Percentiles rank a stretch among this genome's conserved stretches.
These are phyloP conservation scores for Laetiporus sulphureus DNA, from an alignment of 1,284 basidiomycete genomes.

Conservation along the genomic window DNA sequence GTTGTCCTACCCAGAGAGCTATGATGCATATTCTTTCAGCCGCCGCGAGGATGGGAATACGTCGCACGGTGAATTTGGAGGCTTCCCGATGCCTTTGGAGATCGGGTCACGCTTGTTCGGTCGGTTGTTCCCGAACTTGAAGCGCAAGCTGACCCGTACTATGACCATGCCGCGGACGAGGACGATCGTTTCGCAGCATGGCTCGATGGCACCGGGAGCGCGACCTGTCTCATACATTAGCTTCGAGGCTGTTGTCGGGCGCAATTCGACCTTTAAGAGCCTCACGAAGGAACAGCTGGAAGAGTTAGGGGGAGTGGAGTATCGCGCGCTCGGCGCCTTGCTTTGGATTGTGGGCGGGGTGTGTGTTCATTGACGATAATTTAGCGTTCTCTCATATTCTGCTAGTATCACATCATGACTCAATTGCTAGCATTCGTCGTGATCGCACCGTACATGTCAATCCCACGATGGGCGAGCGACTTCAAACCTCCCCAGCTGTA, in stretches of 20 bases:
- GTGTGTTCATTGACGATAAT: slow-evolving; percentile 1
- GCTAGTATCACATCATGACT: slow-evolving; percentile 52
- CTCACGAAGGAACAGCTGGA: slow-evolving; percentile 82
- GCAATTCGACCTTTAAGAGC: slow-evolving; percentile 83
- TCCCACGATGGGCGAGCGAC: slow-evolving; percentile 41
- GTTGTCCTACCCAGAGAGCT: slow-evolving; percentile 12
- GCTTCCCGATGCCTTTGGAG: slow-evolving; percentile 83
- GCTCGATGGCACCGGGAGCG: slow-evolving; percentile 29
- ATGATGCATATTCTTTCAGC: too few species aligned
- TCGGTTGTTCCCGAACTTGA: slow-evolving; percentile 21
- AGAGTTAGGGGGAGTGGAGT: slow-evolving; percentile 93
- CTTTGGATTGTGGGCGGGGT: slow-evolving; percentile 64
- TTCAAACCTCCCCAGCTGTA: slow-evolving; percentile 54
- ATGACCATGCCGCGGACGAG: slow-evolving; percentile 25
- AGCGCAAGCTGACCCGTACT: slow-evolving; percentile 23
- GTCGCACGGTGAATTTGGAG: slow-evolving; percentile 64
- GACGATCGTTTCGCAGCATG: slow-evolving; percentile 26
- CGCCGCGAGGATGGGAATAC: too few species aligned
- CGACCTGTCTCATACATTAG: slow-evolving; percentile 77
- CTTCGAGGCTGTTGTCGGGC: slow-evolving; percentile 80
- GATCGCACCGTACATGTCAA: slow-evolving; percentile 73
- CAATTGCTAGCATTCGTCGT: slow-evolving; percentile 36
- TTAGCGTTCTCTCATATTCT: background rate
- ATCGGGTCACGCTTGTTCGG: slow-evolving; percentile 30
- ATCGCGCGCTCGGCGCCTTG: slow-evolving; percentile 75